Evolutionary conservation across 208 protist genomes (phyloP), one percentile per base, ranked within the genome.

Genomic region (Trypanosomatidae sp.): DNA sequence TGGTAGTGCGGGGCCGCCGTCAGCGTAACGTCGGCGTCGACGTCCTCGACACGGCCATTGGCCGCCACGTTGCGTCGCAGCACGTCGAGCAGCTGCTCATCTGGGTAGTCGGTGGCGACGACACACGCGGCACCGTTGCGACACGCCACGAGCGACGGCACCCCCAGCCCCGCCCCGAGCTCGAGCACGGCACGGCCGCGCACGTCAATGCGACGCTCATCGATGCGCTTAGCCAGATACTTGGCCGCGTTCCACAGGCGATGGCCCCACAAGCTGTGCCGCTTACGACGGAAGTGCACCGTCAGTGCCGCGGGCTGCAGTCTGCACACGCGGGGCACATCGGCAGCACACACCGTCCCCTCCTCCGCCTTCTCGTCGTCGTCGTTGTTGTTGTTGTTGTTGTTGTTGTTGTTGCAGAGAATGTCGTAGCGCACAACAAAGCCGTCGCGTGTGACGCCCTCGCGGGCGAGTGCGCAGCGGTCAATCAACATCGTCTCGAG

Each of bases 191-290:
- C 40, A 54, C 82, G 82, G 11, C 51, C 59, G n/a, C 56, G 53
- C 30, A 88, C 76, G 44, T 82, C 65, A 43, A 90, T 88, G 23
- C 66, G 45, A 2, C 58, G 51, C 42, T 68, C 55, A 42, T 92
- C 83, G 60, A 92, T 92, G 35, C 72, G 74, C 66, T 92, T 92
- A 8, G 72, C 64, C 19, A 92, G 40, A 51, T 92, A 92, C 68
- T 86, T 86, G 10, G 83, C 83, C 0, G 83, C 83, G 40, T 92
- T 92, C 79, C 83, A 92, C 23, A 92, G 51, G 24, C 63, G 67
- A 49, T 92, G 83, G 7, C 83, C 83, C 79, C 83, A 92, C 21
- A 92, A 55, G 48, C 78, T 88, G 61, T 92, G 83, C 2, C 73
- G 78, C 50, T 88, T 88, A 37, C 84, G 72, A 8, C 82, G 74